A percentile compares a stretch with the other conserved stretches of the same genome.
Evolutionary conservation across 2,329 filamentous ascomycete species (phyloP).

Genomic region (Rhexocercosporidium sp.): DNA sequence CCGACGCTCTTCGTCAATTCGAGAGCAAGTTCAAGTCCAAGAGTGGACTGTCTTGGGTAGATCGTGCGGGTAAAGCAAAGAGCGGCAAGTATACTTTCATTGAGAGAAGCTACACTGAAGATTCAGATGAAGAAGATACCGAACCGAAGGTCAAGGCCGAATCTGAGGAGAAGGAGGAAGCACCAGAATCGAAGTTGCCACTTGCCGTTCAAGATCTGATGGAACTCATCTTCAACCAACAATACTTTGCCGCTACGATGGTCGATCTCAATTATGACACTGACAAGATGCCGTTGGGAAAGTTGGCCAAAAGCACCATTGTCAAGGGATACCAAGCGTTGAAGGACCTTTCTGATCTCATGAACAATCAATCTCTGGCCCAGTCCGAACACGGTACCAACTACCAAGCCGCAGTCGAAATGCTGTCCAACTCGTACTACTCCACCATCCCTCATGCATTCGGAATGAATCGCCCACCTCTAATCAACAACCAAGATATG

Average conservation of each 20-base stretch:
- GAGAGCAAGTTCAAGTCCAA: slow-evolving; percentile 68
- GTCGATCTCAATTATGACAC: slow-evolving; percentile 71
- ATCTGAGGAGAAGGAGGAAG: slow-evolving; percentile 41
- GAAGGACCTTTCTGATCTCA: slow-evolving; percentile 73
- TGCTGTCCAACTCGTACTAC: slow-evolving; percentile 79
- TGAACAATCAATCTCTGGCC: slow-evolving; percentile 60
- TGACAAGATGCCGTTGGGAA: slow-evolving; percentile 81
- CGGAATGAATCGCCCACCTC: slow-evolving; percentile 72
- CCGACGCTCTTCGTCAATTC: slow-evolving; percentile 55
- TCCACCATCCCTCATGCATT: slow-evolving; percentile 83
- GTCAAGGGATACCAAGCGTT: slow-evolving; percentile 75
- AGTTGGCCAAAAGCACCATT: slow-evolving; percentile 81
- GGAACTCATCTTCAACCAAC: slow-evolving; percentile 81
- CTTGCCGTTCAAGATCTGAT: slow-evolving; percentile 70
- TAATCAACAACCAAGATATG: slow-evolving; percentile 60
- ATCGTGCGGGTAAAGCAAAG: slow-evolving; percentile 61
- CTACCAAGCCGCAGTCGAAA: slow-evolving; percentile 54
- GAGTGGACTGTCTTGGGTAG: slow-evolving; percentile 60
- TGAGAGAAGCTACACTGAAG: slow-evolving; percentile 76
- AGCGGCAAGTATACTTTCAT: slow-evolving; percentile 79
- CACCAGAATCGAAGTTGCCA: slow-evolving; percentile 61
- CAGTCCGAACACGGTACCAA: slow-evolving; percentile 48
- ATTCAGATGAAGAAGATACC: slow-evolving; percentile 63
- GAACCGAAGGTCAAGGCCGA: slow-evolving; percentile 37
- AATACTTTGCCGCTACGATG: slow-evolving; percentile 73